A percentile compares a stretch with the other conserved stretches of the same genome.
Conservation (phyloP, 2,329 filamentous ascomycete genomes). For the Chrysoporthe austroafricana region DNA sequence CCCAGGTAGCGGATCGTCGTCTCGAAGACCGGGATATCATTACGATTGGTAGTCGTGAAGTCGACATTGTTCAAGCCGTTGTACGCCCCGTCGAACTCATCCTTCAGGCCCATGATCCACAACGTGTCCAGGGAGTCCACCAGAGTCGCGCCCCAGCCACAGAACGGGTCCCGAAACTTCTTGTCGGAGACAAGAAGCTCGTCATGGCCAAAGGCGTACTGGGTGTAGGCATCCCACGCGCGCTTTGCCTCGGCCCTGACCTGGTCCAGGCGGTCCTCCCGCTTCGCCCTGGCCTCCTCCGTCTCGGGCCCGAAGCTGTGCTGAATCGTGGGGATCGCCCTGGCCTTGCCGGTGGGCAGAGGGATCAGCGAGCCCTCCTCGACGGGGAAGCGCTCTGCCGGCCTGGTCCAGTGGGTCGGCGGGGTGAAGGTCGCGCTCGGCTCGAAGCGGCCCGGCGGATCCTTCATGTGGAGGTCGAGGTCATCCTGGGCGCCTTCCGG, state of each 20-base stretch:
- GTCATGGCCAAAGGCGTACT: conserved; percentile 82
- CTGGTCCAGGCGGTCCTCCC: conserved; percentile 64
- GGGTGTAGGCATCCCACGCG: conserved; percentile 82
- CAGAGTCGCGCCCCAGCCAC: conserved; percentile 86
- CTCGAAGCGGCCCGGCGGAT: conserved; percentile 33
- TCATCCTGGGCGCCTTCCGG: conserved; percentile 30
- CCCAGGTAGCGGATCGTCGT: conserved; percentile 91
- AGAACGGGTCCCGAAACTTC: conserved; percentile 79
- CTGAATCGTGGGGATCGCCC: conserved; percentile 77
- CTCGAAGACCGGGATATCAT: conserved; percentile 87
- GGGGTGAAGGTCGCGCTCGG: conserved; percentile 33
- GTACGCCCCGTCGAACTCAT: conserved; percentile 81
- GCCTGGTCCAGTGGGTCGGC: conserved; percentile 72
- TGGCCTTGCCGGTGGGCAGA: conserved; percentile 73
- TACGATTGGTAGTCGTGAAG: conserved; percentile 69
- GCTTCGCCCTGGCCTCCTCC: conserved; percentile 59
- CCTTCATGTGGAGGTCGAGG: conserved; percentile 29
- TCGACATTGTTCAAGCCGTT: conserved; percentile 74
- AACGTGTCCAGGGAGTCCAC: conserved; percentile 83
- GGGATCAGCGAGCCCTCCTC: conserved; percentile 70
- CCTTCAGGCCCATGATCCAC: conserved; percentile 81
- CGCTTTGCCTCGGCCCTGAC: conserved; percentile 77
- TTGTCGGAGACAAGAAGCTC: conserved; percentile 71
- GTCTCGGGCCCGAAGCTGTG: conserved; percentile 71
- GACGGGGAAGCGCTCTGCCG: conserved; percentile 78